Evolutionary conservation across 2,329 filamentous ascomycete genomes (phyloP), one percentile per base, ranked within the genome.

Genomic region (Anisogramma anomala): DNA sequence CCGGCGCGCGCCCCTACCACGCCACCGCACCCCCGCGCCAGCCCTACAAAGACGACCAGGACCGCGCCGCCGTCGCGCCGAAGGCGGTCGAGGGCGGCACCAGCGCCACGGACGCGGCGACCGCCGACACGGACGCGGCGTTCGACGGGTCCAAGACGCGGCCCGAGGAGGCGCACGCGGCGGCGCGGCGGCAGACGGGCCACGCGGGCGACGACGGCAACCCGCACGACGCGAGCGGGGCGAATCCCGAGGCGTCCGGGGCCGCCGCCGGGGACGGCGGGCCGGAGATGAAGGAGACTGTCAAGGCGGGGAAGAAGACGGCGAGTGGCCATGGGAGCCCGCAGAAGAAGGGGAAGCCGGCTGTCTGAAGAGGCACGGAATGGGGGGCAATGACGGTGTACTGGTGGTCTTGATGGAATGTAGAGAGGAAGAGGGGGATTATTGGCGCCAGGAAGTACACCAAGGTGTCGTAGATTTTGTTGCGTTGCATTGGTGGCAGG

Each of bases 101-200:
- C 55, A 77, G 75, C 36, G 82, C 76, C 3, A 74, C 74, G 0
- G 84, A 82, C 51, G 67, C 73, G 32, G 62, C 64, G 10, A 70
- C 78, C 0, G 67, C 71, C 0, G 64, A 69, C 22, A 57, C 65
- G 3, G 67, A 78, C 31, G 71, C 78, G 0, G 80, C 86, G 1
- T 93, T 84, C 59, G 71, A 85, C 55, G 75, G 78, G 0, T 60
- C 67, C 41, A 74, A 74, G 56, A 88, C 82, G 19, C 63, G 68
- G 15, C 85, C 85, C 0, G 79, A 86, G 55, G 54, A 60, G 17
- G 73, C 77, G 60, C 71, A 64, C 50, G 49, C 60, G 5, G 50
- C 59, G 22, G 66, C 66, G 7, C 60, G 56, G 6, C 53, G 62
- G 22, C 64, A 39, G 39, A 49, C 43, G 50, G 20, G 30, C 13